These are phyloP conservation scores for Trichoderma gracile DNA, from an alignment of 2,329 filamentous ascomycete genomes.

Conservation along the genomic window DNA sequence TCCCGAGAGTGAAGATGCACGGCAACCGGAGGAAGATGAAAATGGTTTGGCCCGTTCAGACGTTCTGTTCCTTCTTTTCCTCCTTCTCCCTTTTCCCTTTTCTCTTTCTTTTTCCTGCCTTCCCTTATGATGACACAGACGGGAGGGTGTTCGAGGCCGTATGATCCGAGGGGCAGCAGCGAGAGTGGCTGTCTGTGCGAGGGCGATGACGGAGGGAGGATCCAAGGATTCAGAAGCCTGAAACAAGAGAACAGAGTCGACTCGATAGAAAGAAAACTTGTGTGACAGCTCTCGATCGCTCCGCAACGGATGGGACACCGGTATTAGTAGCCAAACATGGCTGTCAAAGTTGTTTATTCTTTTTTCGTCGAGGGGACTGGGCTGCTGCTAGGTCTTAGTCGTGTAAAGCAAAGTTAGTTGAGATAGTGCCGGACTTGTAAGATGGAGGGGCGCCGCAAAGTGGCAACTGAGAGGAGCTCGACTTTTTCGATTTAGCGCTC, in stretches of 20 bases:
- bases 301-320: background rate
- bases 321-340: slow-evolving; percentile 10
- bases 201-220: background rate
- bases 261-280: background rate
- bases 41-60: background rate
- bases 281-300: no score
- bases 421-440: background rate
- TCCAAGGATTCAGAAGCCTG: slow-evolving; percentile 1
- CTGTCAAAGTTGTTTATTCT: background rate
- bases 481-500: background rate
- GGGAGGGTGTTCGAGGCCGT: background rate
- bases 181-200: background rate
- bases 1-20: slow-evolving; percentile 1
- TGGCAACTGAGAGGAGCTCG: slow-evolving; percentile 1
- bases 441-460: background rate
- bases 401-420: background rate
- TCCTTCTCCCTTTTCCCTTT: background rate
- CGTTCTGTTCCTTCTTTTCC: background rate
- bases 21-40: slow-evolving; percentile 3
- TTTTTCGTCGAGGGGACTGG: background rate
- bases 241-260: background rate
- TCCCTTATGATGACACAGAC: background rate
- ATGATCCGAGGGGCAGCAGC: background rate
- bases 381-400: background rate
- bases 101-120: background rate